phyloP scores from a whole-genome alignment of 2,329 filamentous ascomycete genomes.

The Colletotrichum sp. region DNA sequence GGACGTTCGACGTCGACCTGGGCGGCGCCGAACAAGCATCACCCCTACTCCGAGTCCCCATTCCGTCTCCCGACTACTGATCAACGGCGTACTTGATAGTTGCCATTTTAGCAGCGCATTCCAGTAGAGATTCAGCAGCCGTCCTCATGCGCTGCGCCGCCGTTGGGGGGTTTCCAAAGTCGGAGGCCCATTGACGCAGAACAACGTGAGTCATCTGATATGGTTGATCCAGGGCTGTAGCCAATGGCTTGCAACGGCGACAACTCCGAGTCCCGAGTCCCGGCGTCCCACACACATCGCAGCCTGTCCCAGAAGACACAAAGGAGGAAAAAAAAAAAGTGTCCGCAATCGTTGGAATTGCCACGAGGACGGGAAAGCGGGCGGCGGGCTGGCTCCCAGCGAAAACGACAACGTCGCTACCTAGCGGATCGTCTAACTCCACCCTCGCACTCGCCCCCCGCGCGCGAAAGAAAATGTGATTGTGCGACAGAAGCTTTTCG shows the following conservation, averaged over 20 bases:
- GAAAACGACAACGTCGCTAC: not conserved
- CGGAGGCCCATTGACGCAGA: not conserved
- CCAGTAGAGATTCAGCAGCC: not conserved
- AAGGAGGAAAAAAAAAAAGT: not conserved
- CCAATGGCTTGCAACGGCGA: not conserved
- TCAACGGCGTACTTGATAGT: not conserved
- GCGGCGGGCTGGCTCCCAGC: not conserved
- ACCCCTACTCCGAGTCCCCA: slow-evolving; percentile 14
- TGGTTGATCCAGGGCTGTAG: not conserved
- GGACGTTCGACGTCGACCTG: not conserved
- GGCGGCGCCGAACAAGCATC: slow-evolving; percentile 16
- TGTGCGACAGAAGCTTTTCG: not conserved
- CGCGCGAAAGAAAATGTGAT: not conserved
- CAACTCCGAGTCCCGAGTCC: not conserved
- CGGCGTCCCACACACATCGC: not conserved
- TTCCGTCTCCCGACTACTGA: not conserved
- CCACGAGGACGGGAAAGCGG: slow-evolving; percentile 10
- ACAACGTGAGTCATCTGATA: slow-evolving; percentile 7
- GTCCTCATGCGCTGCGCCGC: not conserved
- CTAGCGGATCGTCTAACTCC: not conserved
- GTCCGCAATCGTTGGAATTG: not conserved
- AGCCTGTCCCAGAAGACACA: not conserved
- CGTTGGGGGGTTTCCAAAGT: not conserved
- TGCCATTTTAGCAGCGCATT: not conserved
- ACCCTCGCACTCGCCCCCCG: not conserved